phyloP scores from a whole-genome alignment of 1,284 basidiomycete genomes.

The Trichosporon faecale region DNA sequence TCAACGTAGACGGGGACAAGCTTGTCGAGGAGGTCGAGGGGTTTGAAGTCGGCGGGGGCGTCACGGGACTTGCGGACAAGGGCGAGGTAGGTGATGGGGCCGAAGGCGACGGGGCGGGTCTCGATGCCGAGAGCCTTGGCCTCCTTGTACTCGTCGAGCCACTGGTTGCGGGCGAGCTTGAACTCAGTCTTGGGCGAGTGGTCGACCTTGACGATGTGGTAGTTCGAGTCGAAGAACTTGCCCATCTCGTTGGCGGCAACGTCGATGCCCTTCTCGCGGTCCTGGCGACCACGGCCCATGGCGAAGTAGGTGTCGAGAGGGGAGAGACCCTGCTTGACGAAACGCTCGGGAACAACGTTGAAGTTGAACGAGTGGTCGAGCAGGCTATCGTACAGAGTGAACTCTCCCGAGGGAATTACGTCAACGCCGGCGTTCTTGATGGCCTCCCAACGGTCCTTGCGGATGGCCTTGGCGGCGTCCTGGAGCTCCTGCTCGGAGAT shows the following conservation, averaged over 20 bases:
- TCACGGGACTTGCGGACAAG: constrained; percentile 91
- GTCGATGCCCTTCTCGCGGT: constrained; percentile 77
- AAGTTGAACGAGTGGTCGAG: constrained; percentile 96
- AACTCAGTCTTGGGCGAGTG: constrained; percentile 88
- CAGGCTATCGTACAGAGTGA: constrained; percentile 98
- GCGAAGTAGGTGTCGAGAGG: constrained; percentile 93
- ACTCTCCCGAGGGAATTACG: constrained; percentile 92
- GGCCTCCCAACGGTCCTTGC: constrained; percentile 83
- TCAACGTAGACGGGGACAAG: constrained; percentile 90
- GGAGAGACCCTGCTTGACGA: constrained; percentile 80
- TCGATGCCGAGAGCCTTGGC: constrained; percentile 84
- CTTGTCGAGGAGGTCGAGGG: constrained; percentile 84
- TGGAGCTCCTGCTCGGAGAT: constrained; percentile 82
- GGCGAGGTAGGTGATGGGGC: constrained; percentile 91
- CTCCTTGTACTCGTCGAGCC: constrained; percentile 90
- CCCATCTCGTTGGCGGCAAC: constrained; percentile 99
- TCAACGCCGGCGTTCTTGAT: constrained; percentile 88
- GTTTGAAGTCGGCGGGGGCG: constrained; percentile 79
- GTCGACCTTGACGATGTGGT: constrained; percentile 99
- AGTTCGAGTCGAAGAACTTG: constrained; percentile 99
- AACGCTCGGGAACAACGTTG: constrained; percentile 95
- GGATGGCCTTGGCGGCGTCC: constrained; percentile 82
- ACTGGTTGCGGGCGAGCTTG: constrained; percentile 94
- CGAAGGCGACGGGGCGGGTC: constrained; percentile 94
- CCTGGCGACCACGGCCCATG: constrained; percentile 98